phyloP scores from a whole-genome alignment of 2,329 filamentous ascomycete genomes.

The Ramichloridium luteum region DNA sequence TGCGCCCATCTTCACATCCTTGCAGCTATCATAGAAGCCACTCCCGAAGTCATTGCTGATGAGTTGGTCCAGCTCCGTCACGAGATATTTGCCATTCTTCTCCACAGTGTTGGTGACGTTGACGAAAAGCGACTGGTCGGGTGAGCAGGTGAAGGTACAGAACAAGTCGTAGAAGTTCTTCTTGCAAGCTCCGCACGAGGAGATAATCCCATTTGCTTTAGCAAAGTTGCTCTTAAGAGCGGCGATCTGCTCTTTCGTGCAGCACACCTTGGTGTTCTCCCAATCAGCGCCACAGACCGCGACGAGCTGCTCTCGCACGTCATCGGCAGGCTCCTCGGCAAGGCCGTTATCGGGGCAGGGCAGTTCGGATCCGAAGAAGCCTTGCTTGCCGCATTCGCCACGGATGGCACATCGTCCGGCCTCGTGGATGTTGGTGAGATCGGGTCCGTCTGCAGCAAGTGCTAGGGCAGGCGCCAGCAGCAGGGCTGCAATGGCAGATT shows the following conservation, averaged over 20 bases:
- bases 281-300: slow-evolving; percentile 78
- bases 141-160: slow-evolving; percentile 96
- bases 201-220: slow-evolving; percentile 77
- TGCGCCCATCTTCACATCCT: slow-evolving; percentile 95
- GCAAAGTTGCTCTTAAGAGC: slow-evolving; percentile 73
- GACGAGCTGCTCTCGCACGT: slow-evolving; percentile 64
- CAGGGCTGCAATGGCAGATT: slow-evolving; percentile 1
- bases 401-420: slow-evolving; percentile 79
- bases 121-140: slow-evolving; percentile 87
- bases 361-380: slow-evolving; percentile 77
- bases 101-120: slow-evolving; percentile 69
- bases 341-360: slow-evolving; percentile 86
- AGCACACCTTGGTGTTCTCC: slow-evolving; percentile 75
- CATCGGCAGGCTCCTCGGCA: slow-evolving; percentile 60
- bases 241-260: slow-evolving; percentile 66
- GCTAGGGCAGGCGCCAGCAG: slow-evolving; percentile 2
- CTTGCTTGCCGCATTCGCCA: slow-evolving; percentile 81
- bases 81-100: slow-evolving; percentile 51
- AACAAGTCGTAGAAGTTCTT: slow-evolving; percentile 98
- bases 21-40: slow-evolving; percentile 93
- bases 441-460: slow-evolving; percentile 5
- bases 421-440: slow-evolving; percentile 47
- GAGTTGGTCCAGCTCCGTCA: slow-evolving; percentile 82
- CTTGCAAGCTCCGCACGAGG: slow-evolving; percentile 91
- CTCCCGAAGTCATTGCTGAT: slow-evolving; percentile 72